phyloP scores from a whole-genome alignment of 768 basidiomycete species.

The Lentinula sp. region DNA sequence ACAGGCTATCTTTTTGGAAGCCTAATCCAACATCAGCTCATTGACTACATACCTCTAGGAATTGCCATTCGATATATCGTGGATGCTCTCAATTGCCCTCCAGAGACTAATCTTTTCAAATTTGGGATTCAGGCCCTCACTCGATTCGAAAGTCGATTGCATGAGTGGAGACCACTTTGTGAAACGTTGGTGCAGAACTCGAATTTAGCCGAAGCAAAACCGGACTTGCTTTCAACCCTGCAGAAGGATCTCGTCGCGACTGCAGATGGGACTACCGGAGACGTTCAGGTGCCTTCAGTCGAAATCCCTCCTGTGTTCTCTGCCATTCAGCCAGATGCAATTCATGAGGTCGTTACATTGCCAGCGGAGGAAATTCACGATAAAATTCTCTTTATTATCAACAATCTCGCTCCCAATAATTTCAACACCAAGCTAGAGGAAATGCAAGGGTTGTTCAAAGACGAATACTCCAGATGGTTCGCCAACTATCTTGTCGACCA shows the following conservation, averaged over 20 bases:
- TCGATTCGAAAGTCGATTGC: slow-evolving; percentile 79
- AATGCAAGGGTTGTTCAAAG: slow-evolving; percentile 80
- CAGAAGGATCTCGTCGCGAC: slow-evolving; percentile 62
- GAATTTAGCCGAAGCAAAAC: slow-evolving; percentile 78
- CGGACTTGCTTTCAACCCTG: slow-evolving; percentile 70
- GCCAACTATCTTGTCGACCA: slow-evolving; percentile 97
- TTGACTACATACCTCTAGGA: slow-evolving; percentile 90
- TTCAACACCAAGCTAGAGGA: slow-evolving; percentile 84
- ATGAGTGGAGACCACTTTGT: slow-evolving; percentile 92
- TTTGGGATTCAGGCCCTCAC: slow-evolving; percentile 91
- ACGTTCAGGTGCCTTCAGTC: slow-evolving; percentile 14
- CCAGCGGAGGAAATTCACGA: slow-evolving; percentile 90
- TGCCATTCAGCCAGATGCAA: slow-evolving; percentile 66
- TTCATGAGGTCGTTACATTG: slow-evolving; percentile 54
- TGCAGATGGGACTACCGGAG: slow-evolving; percentile 32
- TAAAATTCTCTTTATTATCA: slow-evolving; percentile 94
- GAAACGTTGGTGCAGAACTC: slow-evolving; percentile 84
- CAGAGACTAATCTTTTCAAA: slow-evolving; percentile 90
- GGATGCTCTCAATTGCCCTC: slow-evolving; percentile 86
- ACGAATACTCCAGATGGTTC: slow-evolving; percentile 88
- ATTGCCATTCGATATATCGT: slow-evolving; percentile 97
- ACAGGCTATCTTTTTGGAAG: slow-evolving; percentile 96
- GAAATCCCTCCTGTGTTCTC: slow-evolving; percentile 61
- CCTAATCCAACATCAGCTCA: slow-evolving; percentile 87
- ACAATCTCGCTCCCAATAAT: slow-evolving; percentile 93